Percentiles rank a stretch among this genome's conserved stretches.
Conservation (phyloP, 1,139 yeast genomes). For the Blastobotrys niveus region DNA sequence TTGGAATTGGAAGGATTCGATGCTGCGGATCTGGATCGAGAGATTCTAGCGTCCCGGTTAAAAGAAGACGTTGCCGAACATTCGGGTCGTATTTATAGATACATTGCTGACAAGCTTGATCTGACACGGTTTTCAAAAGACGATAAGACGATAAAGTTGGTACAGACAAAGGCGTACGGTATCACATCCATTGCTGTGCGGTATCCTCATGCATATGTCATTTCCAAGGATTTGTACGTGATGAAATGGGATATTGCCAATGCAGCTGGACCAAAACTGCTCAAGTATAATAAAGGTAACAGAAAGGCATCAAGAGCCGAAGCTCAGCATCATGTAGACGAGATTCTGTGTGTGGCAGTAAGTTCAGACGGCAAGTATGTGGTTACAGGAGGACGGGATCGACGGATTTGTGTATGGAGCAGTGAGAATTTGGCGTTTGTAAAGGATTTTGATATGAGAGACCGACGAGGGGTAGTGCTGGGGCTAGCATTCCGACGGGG, state of each 20-base stretch:
- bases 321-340: constrained; percentile 64
- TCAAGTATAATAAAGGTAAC: constrained; percentile 61
- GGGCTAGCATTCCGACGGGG: constrained; percentile 72
- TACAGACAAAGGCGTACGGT: constrained; percentile 25
- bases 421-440: constrained; percentile 68
- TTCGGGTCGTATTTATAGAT: constrained; percentile 74
- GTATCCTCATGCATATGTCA: constrained; percentile 67
- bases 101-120: constrained; percentile 37
- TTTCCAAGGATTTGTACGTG: constrained; percentile 74
- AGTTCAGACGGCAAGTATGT: constrained; percentile 83
- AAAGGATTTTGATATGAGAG: constrained; percentile 68
- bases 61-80: constrained; percentile 86
- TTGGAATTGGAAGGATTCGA: constrained; percentile 55
- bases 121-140: constrained; percentile 14
- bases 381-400: constrained; percentile 87
- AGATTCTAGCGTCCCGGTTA: constrained; percentile 71
- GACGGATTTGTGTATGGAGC: constrained; percentile 78
- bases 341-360: constrained; percentile 72
- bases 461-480: constrained; percentile 63
- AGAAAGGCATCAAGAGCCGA: constrained; percentile 24
- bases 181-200: constrained; percentile 38
- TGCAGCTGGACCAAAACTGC: constrained; percentile 45
- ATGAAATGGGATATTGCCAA: constrained; percentile 70
- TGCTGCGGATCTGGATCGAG: constrained; percentile 89
- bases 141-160: constrained; percentile 14